phyloP scores from a whole-genome alignment of 495 filamentous ascomycete genomes.

The Aspergillus coremiiformis region DNA sequence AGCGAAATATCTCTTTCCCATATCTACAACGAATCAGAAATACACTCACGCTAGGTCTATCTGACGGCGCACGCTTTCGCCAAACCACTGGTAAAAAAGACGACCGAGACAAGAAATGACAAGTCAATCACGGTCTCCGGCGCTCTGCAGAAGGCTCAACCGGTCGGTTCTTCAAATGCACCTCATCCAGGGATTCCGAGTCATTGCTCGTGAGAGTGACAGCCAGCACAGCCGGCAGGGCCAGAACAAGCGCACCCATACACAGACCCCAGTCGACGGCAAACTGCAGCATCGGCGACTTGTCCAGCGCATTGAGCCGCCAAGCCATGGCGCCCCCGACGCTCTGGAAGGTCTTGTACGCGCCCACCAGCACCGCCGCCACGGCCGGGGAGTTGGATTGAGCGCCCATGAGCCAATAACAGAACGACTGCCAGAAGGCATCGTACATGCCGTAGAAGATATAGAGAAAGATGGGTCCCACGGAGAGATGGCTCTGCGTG shows the following conservation, averaged over 20 bases:
- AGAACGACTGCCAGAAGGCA: slow-evolving; percentile 56
- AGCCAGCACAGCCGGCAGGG: background rate
- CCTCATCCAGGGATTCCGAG: background rate
- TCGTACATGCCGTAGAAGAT: slow-evolving; percentile 50
- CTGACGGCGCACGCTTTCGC: too few relatives aligned
- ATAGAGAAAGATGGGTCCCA: slow-evolving; percentile 48
- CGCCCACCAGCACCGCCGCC: background rate
- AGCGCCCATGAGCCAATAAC: slow-evolving; percentile 57
- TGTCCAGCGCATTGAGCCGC: background rate
- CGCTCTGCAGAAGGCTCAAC: background rate
- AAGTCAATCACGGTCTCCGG: too few relatives aligned
- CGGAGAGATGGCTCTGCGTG: slow-evolving; percentile 23
- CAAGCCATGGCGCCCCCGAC: background rate
- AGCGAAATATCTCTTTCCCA: too few relatives aligned
- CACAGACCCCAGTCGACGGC: background rate
- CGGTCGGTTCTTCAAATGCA: background rate
- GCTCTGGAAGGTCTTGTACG: background rate
- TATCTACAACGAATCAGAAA: too few relatives aligned
- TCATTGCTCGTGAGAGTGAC: background rate
- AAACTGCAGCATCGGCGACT: background rate
- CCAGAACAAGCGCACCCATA: slow-evolving; percentile 27
- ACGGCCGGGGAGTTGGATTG: background rate
- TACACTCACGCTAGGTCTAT: too few relatives aligned
- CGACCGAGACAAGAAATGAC: too few relatives aligned
- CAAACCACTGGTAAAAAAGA: too few relatives aligned